Evolutionary conservation across 2,329 filamentous ascomycete species (phyloP), one percentile per base, ranked within the genome.

Genomic region (Fusarium clavum): DNA sequence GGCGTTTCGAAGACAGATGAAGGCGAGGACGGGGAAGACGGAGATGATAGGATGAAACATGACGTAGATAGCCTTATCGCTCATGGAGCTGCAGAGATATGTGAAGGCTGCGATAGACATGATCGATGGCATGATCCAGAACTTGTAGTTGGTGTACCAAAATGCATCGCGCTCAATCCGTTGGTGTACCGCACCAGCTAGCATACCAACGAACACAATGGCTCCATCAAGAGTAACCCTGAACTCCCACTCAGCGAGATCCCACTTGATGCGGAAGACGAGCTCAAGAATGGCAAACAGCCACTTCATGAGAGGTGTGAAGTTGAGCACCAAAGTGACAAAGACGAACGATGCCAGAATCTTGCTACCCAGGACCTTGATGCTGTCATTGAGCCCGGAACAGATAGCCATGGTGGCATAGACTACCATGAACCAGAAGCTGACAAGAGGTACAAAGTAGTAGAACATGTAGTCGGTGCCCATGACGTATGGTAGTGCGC

Each of bases 351-450:
- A 66, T 18, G 83, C 57, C 3, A 81, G 29, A 6, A 88, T 81
- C 70, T 89, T 90, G 32, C 74, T 72, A 13, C 85, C 30, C 5
- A 89, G 70, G 38, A 82, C 82, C 4, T 71, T 70, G 7, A 80
- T 71, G 48, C 80, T 81, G 20, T 79, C 74, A 67, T 89, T 89
- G 64, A 77, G 75, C 27, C 73, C 70, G 6, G 77, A 77, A 34
- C 79, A 80, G 20, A 84, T 72, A 20, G 80, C 78, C 60, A 90
- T 78, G 7, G 86, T 88, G 30, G 79, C 67, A 73, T 83, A 90
- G n/a, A 87, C 79, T 24, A 89, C 78, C 8, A 88, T 67, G 73
- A 89, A 91, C 87, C 88, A 91, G 74, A 90, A 89, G 51, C 83
- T 88, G 41, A 86, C 81, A 3, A 90, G 79, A 1, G 87, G 84